Base-by-base conservation (phyloP, 2,329 filamentous ascomycete genomes). In the Botryotinia narcissicola region DNA sequence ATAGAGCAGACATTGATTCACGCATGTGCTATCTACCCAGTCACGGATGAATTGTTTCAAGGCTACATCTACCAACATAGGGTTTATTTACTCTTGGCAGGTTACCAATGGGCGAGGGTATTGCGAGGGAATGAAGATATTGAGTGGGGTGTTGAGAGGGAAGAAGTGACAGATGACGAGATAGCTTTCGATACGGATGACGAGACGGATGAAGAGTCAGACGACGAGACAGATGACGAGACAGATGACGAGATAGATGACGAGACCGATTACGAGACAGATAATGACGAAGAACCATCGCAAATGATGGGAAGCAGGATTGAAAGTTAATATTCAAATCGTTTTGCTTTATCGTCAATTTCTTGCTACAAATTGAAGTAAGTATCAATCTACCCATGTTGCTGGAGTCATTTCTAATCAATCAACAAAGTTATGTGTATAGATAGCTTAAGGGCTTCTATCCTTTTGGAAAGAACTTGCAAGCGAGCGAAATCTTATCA, bases 21-120 rank as follows among this genome's bases (percentile, higher is more conserved):
- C 48, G 48, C 4, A n/a, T 54, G 48, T 54, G 25, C 25, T 54
- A 54, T 16, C 14, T 16, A n/a, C 4, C 48, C 48, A n/a, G 3
- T n/a, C 14, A 54, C 48, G 12, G 4, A 0, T n/a, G 4, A n/a
- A 54, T 14, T 14, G 0, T n/a, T 54, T 16, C 3, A 0, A n/a
- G 2, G 12, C 48, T 54, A 16, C 25, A 6, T 54, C 25, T 2
- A 12, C 1, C 2, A n/a, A n/a, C 12, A 54, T 7, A n/a, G 25
- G 25, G 5, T 54, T 3, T 12, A 54, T 16, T n/a, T 54, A 16
- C 16, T 0, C 7, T 7, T 54, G 48, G 9, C 25, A 54, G 5
- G 12, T 7, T 3, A 3, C 2, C 25, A 5, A 7, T n/a, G 7
- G 16, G 1, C 4, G 29, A 59, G 54, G 29, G 32, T 16, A 32